phyloP scores from a whole-genome alignment of 169 alveolate genomes.

The Plasmodium billcollinsi region DNA sequence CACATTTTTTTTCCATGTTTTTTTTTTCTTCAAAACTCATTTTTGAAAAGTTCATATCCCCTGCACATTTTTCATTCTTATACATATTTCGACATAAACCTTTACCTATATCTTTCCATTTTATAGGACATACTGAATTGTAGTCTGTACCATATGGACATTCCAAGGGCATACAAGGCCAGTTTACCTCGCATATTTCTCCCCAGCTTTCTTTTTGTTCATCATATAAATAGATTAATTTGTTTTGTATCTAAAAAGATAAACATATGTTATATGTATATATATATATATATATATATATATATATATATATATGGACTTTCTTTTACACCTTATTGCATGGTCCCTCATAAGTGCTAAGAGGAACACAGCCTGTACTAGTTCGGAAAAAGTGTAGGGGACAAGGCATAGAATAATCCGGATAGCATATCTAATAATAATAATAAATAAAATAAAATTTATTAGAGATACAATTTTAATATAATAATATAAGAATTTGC shows the following conservation, averaged over 20 bases:
- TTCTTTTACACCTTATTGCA: slow-evolving; percentile 33
- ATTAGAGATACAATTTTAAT: neutral
- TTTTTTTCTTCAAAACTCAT: slow-evolving; percentile 18
- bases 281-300: neutral
- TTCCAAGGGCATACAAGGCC: slow-evolving; percentile 58
- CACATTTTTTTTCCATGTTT: slow-evolving; percentile 26
- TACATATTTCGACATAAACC: slow-evolving; percentile 29
- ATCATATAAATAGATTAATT: slow-evolving; percentile 38
- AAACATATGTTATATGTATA: neutral
- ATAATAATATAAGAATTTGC: neutral
- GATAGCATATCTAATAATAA: slow-evolving; percentile 29
- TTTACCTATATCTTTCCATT: slow-evolving; percentile 45
- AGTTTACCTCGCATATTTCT: slow-evolving; percentile 46
- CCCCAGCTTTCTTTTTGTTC: slow-evolving; percentile 71
- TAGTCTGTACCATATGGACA: slow-evolving; percentile 61
- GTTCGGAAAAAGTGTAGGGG: slow-evolving; percentile 65
- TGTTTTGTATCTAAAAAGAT: slow-evolving; percentile 43
- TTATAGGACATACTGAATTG: slow-evolving; percentile 39
- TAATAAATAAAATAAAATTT: neutral
- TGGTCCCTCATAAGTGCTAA: slow-evolving; percentile 48
- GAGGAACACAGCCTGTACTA: slow-evolving; percentile 63
- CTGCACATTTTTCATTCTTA: slow-evolving; percentile 6
- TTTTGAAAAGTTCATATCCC: slow-evolving; percentile 24
- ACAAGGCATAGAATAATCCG: slow-evolving; percentile 60
- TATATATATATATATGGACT: neutral